phyloP scores from a whole-genome alignment of 139 green algal species.

The Auxenochlorella pyrenoidosa region DNA sequence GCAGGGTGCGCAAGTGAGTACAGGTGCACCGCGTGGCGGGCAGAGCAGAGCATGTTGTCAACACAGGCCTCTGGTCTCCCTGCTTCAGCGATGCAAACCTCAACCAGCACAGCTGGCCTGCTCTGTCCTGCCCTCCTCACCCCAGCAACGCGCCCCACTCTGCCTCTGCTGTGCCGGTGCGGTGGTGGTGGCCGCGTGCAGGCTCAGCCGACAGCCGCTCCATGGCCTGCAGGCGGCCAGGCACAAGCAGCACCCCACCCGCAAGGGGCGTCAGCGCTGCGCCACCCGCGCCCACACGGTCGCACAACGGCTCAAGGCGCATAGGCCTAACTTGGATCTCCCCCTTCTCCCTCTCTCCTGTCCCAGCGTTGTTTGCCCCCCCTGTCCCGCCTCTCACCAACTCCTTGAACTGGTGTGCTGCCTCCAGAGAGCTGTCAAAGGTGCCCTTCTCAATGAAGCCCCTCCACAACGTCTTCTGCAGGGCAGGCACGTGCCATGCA shows the following conservation, averaged over 20 bases:
- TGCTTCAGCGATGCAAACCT: too few species aligned
- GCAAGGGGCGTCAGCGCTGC: neutral
- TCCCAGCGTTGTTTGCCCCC: neutral
- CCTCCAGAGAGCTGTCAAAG: conserved; percentile 21
- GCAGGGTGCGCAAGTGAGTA: neutral
- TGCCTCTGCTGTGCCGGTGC: conserved; percentile 3
- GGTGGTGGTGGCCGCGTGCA: neutral
- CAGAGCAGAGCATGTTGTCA: neutral
- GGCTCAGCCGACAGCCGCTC: neutral
- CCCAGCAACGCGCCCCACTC: conserved; percentile 37
- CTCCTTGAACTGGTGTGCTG: conserved; percentile 26
- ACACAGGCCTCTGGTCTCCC: too few species aligned
- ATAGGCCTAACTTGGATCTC: too few species aligned
- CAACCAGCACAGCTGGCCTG: too few species aligned
- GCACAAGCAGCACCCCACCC: neutral
- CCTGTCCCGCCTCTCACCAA: conserved; percentile 29
- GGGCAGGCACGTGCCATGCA: too few species aligned
- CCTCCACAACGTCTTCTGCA: conserved; percentile 57
- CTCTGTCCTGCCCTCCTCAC: neutral
- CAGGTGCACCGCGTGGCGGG: too few species aligned
- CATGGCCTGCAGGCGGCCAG: neutral
- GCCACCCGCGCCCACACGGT: neutral
- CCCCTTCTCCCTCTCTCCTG: neutral
- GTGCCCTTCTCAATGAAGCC: conserved; percentile 51
- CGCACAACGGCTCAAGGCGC: too few species aligned